A percentile compares a stretch with the other conserved stretches of the same genome.
phyloP scores from a whole-genome alignment of 225 moss, liverwort and hornwort genomes.

The Straminergon stramineum region DNA sequence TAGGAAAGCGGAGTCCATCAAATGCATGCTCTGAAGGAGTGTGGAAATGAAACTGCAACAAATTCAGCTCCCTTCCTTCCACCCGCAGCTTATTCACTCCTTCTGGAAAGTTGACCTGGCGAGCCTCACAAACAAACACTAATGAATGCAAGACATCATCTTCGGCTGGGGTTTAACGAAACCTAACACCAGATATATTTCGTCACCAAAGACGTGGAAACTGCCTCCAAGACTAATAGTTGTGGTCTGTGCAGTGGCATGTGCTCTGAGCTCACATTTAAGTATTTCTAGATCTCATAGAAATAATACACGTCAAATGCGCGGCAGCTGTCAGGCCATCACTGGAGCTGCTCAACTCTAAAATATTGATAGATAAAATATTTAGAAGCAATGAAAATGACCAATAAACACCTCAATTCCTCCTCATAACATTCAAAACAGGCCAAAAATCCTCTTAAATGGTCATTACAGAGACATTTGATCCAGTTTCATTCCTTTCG shows the following conservation, averaged over 20 bases:
- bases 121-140: background rate
- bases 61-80: conserved; percentile 39
- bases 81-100: conserved; percentile 44
- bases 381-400: background rate
- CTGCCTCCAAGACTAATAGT: background rate
- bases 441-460: background rate
- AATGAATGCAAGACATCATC: background rate
- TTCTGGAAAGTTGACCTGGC: conserved; percentile 50
- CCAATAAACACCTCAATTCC: background rate
- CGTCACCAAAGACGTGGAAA: background rate
- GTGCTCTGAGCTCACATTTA: background rate
- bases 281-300: background rate
- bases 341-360: background rate
- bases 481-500: too few relatives aligned
- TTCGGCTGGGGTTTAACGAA: background rate
- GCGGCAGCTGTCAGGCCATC: background rate
- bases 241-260: background rate
- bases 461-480: background rate
- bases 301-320: background rate
- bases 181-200: background rate
- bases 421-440: background rate
- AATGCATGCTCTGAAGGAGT: conserved; percentile 82
- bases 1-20: conserved; percentile 60
- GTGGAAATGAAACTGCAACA: conserved; percentile 82
- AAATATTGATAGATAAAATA: background rate